Evolutionary conservation across 2,329 filamentous ascomycete genomes (phyloP), one percentile per base, ranked within the genome.

Genomic region (Nigrospora osmanthi): DNA sequence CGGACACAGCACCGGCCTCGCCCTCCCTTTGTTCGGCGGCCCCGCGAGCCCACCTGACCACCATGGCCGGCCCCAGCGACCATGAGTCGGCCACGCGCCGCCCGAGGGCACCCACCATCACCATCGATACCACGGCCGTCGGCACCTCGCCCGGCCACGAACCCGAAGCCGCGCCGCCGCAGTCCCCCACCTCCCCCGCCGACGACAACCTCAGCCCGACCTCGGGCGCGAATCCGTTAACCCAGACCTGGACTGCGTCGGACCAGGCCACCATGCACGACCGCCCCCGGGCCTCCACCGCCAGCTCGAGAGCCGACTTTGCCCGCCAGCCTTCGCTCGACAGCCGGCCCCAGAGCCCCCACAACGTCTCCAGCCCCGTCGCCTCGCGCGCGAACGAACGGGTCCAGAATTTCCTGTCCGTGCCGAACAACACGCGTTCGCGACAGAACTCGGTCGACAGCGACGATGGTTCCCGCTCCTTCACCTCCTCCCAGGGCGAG

Each of bases 361-460:
- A 87, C 62, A 88, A 87, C 66, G 73, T 88, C 41, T 85, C 81
- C 28, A 80, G 69, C 49, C 76, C 76, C 1, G 68, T 79, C 10
- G 51, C 76, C 12, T 63, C 70, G 15, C 66, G 66, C 14, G 64
- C 61, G 15, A 67, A 63, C 63, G 65, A 81, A 63, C 58, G 70
- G 54, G 59, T 65, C 46, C 58, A 72, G 53, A 71, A 72, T 44
- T 85, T 85, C 53, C 69, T 89, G 39, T 72, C 81, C 0, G 85
- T 89, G 1, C 85, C 85, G 1, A 73, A 71, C n/a, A 70, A 69
- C 40, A 59, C 70, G 42, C 71, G 81, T 42, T 81, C 81, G 33
- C 70, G 83, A 48, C 82, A 85, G 46, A 83, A 83, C 54, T 88
- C 84, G 1, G 68, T 87, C 40, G 84, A 87, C 54, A 85, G 82